Percentiles rank a stretch among this genome's conserved stretches.
Evolutionary conservation across 1,284 basidiomycete genomes (phyloP).

Genomic region (Moniliella sp.): DNA sequence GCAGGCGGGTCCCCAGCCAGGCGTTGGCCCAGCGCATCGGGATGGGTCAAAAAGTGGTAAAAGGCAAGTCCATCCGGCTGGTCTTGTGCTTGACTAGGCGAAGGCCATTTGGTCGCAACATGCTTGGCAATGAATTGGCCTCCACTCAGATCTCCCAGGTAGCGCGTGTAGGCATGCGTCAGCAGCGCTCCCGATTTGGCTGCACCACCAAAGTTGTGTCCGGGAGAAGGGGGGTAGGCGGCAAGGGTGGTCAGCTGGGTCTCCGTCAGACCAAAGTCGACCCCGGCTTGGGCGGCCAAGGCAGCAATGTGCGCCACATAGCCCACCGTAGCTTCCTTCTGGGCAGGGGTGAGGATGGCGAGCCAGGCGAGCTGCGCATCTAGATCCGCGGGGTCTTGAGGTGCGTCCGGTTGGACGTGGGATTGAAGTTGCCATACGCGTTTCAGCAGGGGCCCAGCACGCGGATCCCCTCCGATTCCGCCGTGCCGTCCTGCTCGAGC

Average conservation of each 20-base stretch:
- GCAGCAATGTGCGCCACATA: constrained; percentile 6
- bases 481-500: not conserved
- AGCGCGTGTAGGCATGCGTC: constrained; percentile 59
- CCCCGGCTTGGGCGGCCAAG: not conserved
- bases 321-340: constrained; percentile 4
- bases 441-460: too few species aligned
- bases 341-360: constrained; percentile 6
- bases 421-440: too few species aligned
- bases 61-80: too few species aligned
- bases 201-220: constrained; percentile 34
- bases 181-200: constrained; percentile 44
- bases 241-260: too few species aligned
- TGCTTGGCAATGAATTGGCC: constrained; percentile 52
- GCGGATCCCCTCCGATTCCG: too few species aligned
- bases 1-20: too few species aligned
- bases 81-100: too few species aligned
- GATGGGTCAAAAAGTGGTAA: too few species aligned
- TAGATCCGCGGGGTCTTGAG: too few species aligned
- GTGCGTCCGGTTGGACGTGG: too few species aligned
- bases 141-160: constrained; percentile 63
- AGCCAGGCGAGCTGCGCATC: constrained; percentile 8
- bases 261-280: too few species aligned
- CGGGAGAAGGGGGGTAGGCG: not conserved
- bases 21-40: too few species aligned
- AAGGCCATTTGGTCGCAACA: constrained; percentile 35